Conservation (phyloP, 2,329 filamentous ascomycete species). For the Teratosphaeria epicoccoides region DNA sequence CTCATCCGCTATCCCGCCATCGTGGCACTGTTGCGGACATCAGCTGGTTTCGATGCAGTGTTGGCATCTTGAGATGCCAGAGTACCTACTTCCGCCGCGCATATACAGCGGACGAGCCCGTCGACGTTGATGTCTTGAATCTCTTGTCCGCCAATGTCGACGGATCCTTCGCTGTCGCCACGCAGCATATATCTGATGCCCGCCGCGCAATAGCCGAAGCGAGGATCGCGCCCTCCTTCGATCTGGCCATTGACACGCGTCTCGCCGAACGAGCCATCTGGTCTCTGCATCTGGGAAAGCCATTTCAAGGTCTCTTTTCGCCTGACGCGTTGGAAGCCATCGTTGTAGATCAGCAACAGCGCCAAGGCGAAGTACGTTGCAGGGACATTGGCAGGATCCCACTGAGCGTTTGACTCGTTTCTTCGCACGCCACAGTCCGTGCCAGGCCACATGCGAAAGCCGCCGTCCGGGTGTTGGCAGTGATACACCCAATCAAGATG, state of each 20-base stretch:
- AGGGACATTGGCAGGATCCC: slow-evolving; percentile 73
- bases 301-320: slow-evolving; percentile 59
- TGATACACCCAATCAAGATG: slow-evolving; percentile 69
- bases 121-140: slow-evolving; percentile 66
- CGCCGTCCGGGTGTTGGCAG: slow-evolving; percentile 75
- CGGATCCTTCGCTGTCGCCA: slow-evolving; percentile 36
- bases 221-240: slow-evolving; percentile 72
- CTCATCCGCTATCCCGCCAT: slow-evolving; percentile 72
- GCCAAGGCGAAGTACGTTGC: slow-evolving; percentile 84
- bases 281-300: slow-evolving; percentile 65
- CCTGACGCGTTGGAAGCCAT: slow-evolving; percentile 53
- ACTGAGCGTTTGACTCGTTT: slow-evolving; percentile 43
- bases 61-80: slow-evolving; percentile 2
- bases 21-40: slow-evolving; percentile 53
- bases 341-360: slow-evolving; percentile 55
- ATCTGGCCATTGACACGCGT: slow-evolving; percentile 52
- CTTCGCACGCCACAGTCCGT: slow-evolving; percentile 44
- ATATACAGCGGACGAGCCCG: slow-evolving; percentile 58
- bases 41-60: background rate
- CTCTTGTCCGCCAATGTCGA: slow-evolving; percentile 43
- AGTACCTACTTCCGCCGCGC: slow-evolving; percentile 41
- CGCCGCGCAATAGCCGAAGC: slow-evolving; percentile 78
- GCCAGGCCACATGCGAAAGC: slow-evolving; percentile 76
- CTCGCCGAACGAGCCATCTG: slow-evolving; percentile 87
- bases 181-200: slow-evolving; percentile 73